Conservation (phyloP, 163 green algal genomes). For the Dunaliella salina region DNA sequence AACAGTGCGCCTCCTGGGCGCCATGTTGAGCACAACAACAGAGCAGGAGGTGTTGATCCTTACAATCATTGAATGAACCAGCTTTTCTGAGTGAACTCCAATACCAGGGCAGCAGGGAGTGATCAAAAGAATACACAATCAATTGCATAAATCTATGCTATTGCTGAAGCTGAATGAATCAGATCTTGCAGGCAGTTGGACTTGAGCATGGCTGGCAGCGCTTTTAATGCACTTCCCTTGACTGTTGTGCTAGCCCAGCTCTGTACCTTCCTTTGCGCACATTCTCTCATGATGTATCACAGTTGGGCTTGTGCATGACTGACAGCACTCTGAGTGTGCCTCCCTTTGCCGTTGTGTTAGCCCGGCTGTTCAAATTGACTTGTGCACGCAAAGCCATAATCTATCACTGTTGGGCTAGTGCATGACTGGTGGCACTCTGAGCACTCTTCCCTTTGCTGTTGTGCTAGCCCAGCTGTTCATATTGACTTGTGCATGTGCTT, state of each 20-base stretch:
- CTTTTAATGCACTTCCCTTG: neutral
- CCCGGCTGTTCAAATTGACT: no score
- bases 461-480: neutral
- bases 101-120: neutral
- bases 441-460: neutral
- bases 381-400: no score
- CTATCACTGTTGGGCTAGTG: neutral
- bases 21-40: no score
- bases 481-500: no score
- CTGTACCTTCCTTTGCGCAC: no score
- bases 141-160: no score
- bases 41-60: no score
- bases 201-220: conserved; percentile 12
- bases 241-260: neutral
- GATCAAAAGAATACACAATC: neutral
- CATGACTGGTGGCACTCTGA: conserved; percentile 14
- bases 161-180: no score
- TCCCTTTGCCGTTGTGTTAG: neutral
- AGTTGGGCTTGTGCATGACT: neutral
- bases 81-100: no score
- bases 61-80: no score
- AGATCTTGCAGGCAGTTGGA: neutral
- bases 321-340: conserved; percentile 14
- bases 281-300: no score
- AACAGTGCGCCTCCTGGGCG: no score